These are phyloP conservation scores for Cymbidium sinense DNA, from an alignment of 106 monocot species.

Conservation along the genomic window DNA sequence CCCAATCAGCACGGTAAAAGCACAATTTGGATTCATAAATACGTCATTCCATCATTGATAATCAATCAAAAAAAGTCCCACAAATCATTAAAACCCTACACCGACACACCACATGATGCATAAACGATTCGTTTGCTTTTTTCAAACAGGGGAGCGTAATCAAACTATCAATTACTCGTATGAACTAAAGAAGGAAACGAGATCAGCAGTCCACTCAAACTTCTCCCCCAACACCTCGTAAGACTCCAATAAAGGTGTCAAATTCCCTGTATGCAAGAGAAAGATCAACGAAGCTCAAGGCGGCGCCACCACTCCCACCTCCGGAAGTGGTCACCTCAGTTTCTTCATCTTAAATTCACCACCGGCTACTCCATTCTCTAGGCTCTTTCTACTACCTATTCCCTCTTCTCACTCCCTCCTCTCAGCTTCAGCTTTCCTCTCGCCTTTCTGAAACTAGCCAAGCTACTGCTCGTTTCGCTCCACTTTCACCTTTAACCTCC, in stretches of 20 bases:
- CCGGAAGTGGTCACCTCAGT: neutral
- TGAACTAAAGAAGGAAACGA: neutral
- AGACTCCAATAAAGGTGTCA: neutral
- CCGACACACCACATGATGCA: neutral
- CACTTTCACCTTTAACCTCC: neutral
- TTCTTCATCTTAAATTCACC: neutral
- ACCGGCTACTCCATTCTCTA: neutral
- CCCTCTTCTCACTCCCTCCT: neutral
- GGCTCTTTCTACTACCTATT: neutral
- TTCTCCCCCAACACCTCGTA: neutral
- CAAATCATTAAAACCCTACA: slow-evolving; percentile 1
- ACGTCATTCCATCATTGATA: neutral
- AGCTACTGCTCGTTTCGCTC: neutral
- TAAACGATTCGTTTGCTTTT: neutral
- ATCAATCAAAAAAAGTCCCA: neutral
- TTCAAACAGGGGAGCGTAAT: neutral
- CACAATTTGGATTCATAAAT: neutral
- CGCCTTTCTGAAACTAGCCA: neutral
- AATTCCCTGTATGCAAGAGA: neutral
- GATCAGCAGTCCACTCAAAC: neutral
- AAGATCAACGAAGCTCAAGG: neutral
- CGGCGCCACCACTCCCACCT: neutral
- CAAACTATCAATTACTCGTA: neutral
- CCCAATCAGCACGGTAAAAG: neutral
- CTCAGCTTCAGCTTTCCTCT: neutral